Percentiles rank a stretch among this genome's conserved stretches.
Evolutionary conservation across 257 asterid species (phyloP).

Genomic region (Ophiorrhiza pumila): DNA sequence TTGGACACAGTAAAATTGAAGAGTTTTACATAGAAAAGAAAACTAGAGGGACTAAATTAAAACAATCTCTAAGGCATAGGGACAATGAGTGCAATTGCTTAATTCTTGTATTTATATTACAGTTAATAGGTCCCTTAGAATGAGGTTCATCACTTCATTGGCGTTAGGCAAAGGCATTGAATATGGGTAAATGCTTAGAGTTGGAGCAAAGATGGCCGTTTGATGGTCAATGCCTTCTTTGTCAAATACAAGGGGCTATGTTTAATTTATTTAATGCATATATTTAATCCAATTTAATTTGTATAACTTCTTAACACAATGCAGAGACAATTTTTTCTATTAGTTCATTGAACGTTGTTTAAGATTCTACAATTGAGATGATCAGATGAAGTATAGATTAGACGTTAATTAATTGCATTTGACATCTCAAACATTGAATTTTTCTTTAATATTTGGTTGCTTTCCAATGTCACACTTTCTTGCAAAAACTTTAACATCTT

Average conservation of each 20-base stretch:
- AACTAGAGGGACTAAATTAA: not conserved
- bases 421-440: no score
- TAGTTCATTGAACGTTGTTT: no score
- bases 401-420: no score
- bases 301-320: no score
- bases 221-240: not conserved
- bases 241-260: not conserved
- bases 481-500: no score
- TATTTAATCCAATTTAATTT: not conserved
- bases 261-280: not conserved
- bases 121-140: not conserved
- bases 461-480: no score
- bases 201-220: not conserved
- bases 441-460: no score
- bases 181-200: not conserved
- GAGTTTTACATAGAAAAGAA: no score
- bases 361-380: no score
- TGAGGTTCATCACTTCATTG: not conserved
- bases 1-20: no score
- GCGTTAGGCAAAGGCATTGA: slow-evolving; percentile 1
- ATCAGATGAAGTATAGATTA: no score
- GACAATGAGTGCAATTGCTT: not conserved
- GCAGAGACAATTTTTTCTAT: no score
- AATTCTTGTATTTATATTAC: not conserved
- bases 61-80: not conserved